phyloP scores from a whole-genome alignment of 73 alveolate genomes.

The Symbiodinium pilosum region DNA sequence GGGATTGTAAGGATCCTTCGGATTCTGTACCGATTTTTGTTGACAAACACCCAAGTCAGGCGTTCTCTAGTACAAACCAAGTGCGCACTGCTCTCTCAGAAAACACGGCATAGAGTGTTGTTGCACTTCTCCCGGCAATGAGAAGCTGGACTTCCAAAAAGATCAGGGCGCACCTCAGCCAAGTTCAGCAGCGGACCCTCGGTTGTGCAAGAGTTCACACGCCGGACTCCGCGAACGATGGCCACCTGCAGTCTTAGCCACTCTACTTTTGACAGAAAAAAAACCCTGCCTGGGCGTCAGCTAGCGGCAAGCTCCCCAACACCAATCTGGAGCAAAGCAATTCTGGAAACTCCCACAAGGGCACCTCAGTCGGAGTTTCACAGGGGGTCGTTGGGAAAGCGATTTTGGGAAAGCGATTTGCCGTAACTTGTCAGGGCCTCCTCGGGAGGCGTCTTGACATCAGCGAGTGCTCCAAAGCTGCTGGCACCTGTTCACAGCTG shows the following conservation, averaged over 20 bases:
- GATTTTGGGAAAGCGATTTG: not conserved
- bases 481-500: conserved; percentile 24
- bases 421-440: conserved; percentile 21
- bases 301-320: conserved; percentile 29
- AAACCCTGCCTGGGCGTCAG: not conserved
- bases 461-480: conserved; percentile 31
- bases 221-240: not conserved
- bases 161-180: conserved; percentile 15
- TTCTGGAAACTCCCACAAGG: conserved; percentile 78
- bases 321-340: conserved; percentile 31
- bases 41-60: too few relatives aligned
- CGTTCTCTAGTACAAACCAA: too few relatives aligned
- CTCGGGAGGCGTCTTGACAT: conserved; percentile 85
- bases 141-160: too few relatives aligned
- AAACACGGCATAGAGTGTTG: too few relatives aligned
- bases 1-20: too few relatives aligned
- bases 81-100: too few relatives aligned
- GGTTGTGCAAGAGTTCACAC: conserved; percentile 38
- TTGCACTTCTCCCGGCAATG: too few relatives aligned
- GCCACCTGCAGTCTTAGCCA: not conserved
- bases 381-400: not conserved
- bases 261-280: not conserved
- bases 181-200: conserved; percentile 66
- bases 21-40: too few relatives aligned
- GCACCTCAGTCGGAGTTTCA: conserved; percentile 22